Evolutionary conservation across 495 filamentous ascomycete genomes (phyloP), one percentile per base, ranked within the genome.

Genomic region (Penicillium coffeae): DNA sequence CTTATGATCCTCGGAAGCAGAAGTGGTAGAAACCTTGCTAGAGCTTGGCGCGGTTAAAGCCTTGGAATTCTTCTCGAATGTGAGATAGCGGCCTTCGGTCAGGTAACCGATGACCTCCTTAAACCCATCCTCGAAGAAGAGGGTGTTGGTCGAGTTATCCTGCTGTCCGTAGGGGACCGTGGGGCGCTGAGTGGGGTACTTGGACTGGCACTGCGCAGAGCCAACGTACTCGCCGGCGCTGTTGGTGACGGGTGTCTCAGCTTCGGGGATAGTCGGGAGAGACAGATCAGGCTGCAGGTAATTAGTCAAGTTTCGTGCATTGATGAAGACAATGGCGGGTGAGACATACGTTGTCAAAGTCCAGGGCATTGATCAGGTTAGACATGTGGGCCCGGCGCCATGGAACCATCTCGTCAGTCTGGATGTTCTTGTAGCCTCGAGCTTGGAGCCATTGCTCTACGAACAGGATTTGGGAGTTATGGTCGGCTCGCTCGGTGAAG

Each of bases 331-430:
- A 14, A 13, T 18, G 13, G n/a, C 6, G 21, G 18, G 22, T n/a
- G 27, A 32, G 10, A 50, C 62, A 9, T 56, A 68, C 64, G 45
- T 76, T 58, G 16, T 73, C 62, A 36, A 81, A 67, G 46, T 80
- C 76, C 53, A 81, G 66, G 12, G 78, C 78, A 30, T 73, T 74
- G 44, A 74, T 63, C 12, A 80, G 65, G 43, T 76, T 67, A 12
- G 76, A 79, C 78, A 81, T 81, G 58, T 80, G 73, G 3, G 61
- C 56, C 1, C 78, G 71, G 21, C 78, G 68, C 78, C 78, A 81
- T 3, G 61, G 47, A 0, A 70, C 68, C 69, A 81, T 78, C 52
- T 79, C 63, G 18, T 69, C 56, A 0, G 77, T 77, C 25, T 51
- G 57, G 19, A 79, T 63, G 30, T 76, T 66, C n/a, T 62, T 58